These are phyloP conservation scores for Hypoxylon perforatum DNA, from an alignment of 495 filamentous ascomycete species.

Conservation along the genomic window DNA sequence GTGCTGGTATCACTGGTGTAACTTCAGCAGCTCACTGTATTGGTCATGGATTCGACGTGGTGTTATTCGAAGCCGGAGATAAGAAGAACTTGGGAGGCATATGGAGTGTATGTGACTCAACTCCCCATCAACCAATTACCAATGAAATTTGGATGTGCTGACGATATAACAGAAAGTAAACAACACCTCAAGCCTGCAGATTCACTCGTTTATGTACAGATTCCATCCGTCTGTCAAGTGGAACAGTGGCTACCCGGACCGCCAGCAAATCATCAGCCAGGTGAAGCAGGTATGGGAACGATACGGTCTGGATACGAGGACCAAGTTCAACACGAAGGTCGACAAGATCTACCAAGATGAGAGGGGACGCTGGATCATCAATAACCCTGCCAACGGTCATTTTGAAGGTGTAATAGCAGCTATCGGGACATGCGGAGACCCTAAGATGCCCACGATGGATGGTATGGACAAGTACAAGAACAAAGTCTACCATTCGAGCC, in stretches of 20 bases:
- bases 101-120: slow-evolving; percentile 72
- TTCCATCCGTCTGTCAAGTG: slow-evolving; percentile 85
- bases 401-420: slow-evolving; percentile 84
- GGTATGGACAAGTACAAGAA: slow-evolving; percentile 75
- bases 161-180: slow-evolving; percentile 71
- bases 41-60: slow-evolving; percentile 86
- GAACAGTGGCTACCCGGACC: slow-evolving; percentile 77
- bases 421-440: slow-evolving; percentile 81
- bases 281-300: slow-evolving; percentile 78
- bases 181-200: slow-evolving; percentile 83
- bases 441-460: slow-evolving; percentile 74
- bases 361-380: slow-evolving; percentile 83
- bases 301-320: slow-evolving; percentile 76
- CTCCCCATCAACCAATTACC: background rate
- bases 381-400: slow-evolving; percentile 70
- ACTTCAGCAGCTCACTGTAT: slow-evolving; percentile 86
- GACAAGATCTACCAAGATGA: slow-evolving; percentile 73
- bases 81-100: slow-evolving; percentile 78
- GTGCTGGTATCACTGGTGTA: slow-evolving; percentile 84
- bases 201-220: slow-evolving; percentile 88
- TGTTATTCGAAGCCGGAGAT: slow-evolving; percentile 77
- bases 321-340: slow-evolving; percentile 76
- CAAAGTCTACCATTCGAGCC: slow-evolving; percentile 76
- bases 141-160: background rate
- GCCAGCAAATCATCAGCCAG: slow-evolving; percentile 76